Conservation (phyloP, 164 flowering plant genomes). For the Brasenia schreberi region DNA sequence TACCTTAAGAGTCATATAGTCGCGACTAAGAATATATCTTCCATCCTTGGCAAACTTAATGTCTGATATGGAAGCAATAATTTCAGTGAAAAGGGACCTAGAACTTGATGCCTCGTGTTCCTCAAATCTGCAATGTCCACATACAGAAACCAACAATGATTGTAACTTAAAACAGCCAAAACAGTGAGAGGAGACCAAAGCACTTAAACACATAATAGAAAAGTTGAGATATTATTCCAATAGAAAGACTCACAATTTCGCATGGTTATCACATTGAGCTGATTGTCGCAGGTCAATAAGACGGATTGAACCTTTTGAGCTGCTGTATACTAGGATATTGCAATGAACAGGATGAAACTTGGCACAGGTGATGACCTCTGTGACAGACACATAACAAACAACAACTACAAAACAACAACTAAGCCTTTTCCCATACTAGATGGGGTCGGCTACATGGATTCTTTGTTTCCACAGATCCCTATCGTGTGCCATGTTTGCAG, state of each 20-base stretch:
- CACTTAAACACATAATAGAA: neutral
- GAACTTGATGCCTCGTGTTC: constrained; percentile 86
- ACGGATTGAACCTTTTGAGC: constrained; percentile 94
- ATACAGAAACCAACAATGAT: neutral
- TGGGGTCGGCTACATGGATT: too few relatives aligned
- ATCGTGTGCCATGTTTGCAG: too few relatives aligned
- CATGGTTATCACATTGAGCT: constrained; percentile 86
- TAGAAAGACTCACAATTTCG: constrained; percentile 59
- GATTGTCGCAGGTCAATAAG: constrained; percentile 96
- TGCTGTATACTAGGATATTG: constrained; percentile 85
- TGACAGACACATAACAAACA: constrained; percentile 14
- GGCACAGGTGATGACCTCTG: constrained; percentile 98
- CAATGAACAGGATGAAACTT: constrained; percentile 95
- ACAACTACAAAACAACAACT: too few relatives aligned
- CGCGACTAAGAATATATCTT: constrained; percentile 83
- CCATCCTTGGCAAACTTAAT: constrained; percentile 86
- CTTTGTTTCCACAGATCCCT: too few relatives aligned
- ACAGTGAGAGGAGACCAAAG: neutral
- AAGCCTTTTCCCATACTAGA: too few relatives aligned
- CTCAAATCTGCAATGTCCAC: constrained; percentile 50
- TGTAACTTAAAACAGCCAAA: neutral
- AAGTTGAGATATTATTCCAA: neutral
- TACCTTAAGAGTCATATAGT: constrained; percentile 97
- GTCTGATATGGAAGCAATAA: constrained; percentile 92
- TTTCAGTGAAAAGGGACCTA: constrained; percentile 91